Base-by-base conservation (phyloP, 2,329 filamentous ascomycete species). In the Rhexocercosporidium sp. region DNA sequence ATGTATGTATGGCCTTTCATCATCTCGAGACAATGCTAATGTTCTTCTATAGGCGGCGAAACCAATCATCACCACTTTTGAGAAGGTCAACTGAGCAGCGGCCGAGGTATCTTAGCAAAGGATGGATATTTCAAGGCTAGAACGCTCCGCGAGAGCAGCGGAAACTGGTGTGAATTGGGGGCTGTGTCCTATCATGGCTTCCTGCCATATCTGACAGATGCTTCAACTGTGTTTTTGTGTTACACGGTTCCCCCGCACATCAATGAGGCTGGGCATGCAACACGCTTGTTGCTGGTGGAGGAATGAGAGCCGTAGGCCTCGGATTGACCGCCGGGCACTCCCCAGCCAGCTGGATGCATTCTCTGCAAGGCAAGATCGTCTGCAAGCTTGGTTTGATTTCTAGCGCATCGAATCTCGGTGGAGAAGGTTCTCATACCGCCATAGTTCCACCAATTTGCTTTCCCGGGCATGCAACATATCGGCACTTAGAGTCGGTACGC, bases 1-100 rank as follows among this genome's bases (percentile, higher is more conserved):
- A 96, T 79, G 92, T 93, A 76, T 76, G 90, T 82, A 18, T 47
- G 39, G 25, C 34, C 25, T 11, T 18, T 29, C 3, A 12, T 22
- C 22, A 34, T 56, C 4, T 53, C 41, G 44, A 46, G 1, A 34
- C 14, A 7, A 66, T 18, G 25, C 62, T 70, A 54, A 63, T 62
- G 25, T 54, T 11, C 22, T 66, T 44, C 14, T 66, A 27, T 71
- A 94, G 92, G 92, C 92, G 59, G 93, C 93, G 60, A 95, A 94
- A 84, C 93, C 93, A 0, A 96, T 97, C 66, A 90, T 94, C 79
- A 92, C 91, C 77, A 87, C 92, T 1, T 94, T 97, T 72, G 92
- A 95, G 75, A 94, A 94, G 78, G 90, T 86, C 3, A 72, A 74
- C 27, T 77, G 70, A 77, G 51, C 6, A 9, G n/a, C 6, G n/a